Percentiles rank a stretch among this genome's conserved stretches.
phyloP scores from a whole-genome alignment of 306 rosid species.

The Cucumis melo region DNA sequence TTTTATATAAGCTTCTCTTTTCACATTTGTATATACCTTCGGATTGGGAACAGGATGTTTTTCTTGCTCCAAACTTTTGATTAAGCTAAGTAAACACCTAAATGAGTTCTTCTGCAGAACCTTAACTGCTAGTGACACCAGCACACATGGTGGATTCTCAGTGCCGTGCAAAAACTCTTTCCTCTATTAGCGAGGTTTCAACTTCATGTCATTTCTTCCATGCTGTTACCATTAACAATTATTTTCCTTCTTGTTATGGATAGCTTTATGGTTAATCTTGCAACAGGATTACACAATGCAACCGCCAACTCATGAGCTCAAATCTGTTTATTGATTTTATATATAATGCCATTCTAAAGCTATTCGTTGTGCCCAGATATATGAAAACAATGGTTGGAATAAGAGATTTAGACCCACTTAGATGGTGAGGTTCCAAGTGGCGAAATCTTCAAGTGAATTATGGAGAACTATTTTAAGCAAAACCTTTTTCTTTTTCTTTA shows the following conservation, averaged over 20 bases:
- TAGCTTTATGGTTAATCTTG: not conserved
- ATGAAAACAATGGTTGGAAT: no score
- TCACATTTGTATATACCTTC: not conserved
- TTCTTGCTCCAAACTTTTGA: constrained; percentile 81
- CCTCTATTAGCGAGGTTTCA: constrained; percentile 54
- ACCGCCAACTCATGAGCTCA: constrained; percentile 73
- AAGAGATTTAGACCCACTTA: no score
- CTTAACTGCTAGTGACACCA: no score
- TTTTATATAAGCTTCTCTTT: not conserved
- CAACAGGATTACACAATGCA: constrained; percentile 81
- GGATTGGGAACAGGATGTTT: constrained; percentile 71
- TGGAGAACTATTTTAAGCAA: not conserved
- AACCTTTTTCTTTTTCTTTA: not conserved
- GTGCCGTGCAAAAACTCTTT: constrained; percentile 89
- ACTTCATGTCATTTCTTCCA: not conserved
- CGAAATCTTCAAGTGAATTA: constrained; percentile 75
- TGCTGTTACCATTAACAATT: not conserved
- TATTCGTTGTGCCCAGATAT: constrained; percentile 28
- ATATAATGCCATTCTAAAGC: not conserved
- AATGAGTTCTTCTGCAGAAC: constrained; percentile 90
- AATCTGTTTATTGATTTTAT: not conserved
- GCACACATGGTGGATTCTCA: constrained; percentile 91
- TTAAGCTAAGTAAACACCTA: constrained; percentile 72
- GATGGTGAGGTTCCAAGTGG: constrained; percentile 99
- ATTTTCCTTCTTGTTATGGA: not conserved